phyloP scores from a whole-genome alignment of 2,329 filamentous ascomycete species.

The Botrytis medusae region DNA sequence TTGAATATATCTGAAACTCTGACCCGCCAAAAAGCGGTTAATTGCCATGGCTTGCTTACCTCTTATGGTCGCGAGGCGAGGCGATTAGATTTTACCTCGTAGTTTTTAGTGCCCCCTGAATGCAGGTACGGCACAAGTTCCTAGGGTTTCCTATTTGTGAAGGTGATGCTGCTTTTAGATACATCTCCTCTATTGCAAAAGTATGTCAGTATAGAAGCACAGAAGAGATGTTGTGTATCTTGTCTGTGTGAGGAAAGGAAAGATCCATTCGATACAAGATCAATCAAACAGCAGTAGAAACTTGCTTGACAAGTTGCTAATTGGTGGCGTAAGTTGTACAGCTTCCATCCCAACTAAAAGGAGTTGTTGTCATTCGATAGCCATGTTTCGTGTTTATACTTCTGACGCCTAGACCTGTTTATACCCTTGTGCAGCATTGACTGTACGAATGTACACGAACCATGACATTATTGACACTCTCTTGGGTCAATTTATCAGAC shows the following conservation, averaged over 20 bases:
- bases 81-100: not conserved
- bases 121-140: not conserved
- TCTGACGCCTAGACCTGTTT: not conserved
- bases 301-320: not conserved
- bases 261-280: not conserved
- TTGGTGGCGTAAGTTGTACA: not conserved
- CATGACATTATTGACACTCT: not conserved
- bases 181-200: not conserved
- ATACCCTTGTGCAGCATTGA: not conserved
- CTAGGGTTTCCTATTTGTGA: not conserved
- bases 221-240: not conserved
- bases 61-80: not conserved
- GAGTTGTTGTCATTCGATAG: not conserved
- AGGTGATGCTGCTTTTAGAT: not conserved
- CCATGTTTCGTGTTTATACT: slow-evolving; percentile 5
- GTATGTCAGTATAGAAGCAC: not conserved
- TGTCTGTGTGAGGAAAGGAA: not conserved
- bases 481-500: not conserved
- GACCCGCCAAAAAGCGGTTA: not conserved
- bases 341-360: not conserved
- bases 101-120: not conserved
- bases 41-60: not conserved
- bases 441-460: not conserved
- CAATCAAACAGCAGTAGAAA: not conserved
- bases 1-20: not conserved